These are phyloP conservation scores for Malus orientalis DNA, from an alignment of 306 rosid genomes.

Conservation along the genomic window DNA sequence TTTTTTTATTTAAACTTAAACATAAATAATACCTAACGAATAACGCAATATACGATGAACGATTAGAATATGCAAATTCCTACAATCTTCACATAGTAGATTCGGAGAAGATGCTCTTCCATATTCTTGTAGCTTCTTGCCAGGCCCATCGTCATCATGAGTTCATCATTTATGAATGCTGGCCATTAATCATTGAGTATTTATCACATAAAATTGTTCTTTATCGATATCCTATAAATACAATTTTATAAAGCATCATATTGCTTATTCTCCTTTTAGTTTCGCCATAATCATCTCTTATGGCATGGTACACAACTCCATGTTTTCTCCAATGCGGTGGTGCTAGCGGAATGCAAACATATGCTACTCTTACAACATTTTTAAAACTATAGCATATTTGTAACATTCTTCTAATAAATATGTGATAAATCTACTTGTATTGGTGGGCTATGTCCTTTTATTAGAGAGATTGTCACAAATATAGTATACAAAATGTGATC, in stretches of 20 bases:
- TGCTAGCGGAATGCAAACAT: not conserved
- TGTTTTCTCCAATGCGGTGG: not conserved
- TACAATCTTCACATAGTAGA: accelerated
- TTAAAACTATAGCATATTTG: too few relatives aligned
- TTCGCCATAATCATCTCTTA: not conserved
- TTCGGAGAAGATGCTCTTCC: too few relatives aligned
- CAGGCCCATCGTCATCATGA: not conserved
- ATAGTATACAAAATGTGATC: not conserved
- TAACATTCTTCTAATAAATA: too few relatives aligned
- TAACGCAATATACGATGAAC: accelerated
- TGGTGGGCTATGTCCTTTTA: too few relatives aligned
- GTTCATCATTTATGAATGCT: not conserved
- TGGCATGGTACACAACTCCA: not conserved
- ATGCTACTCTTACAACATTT: too few relatives aligned
- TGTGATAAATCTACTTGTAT: too few relatives aligned
- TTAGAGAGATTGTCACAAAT: too few relatives aligned
- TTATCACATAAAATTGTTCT: not conserved
- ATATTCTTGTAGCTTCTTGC: not conserved
- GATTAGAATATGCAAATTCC: accelerated
- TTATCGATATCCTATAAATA: not conserved
- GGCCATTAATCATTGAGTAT: not conserved
- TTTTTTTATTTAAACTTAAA: too few relatives aligned
- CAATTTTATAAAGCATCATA: not conserved
- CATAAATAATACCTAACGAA: accelerated
- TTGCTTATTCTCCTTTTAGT: not conserved